Base-by-base conservation (phyloP, 2,329 filamentous ascomycete species). In the Boeremia lycopersici region DNA sequence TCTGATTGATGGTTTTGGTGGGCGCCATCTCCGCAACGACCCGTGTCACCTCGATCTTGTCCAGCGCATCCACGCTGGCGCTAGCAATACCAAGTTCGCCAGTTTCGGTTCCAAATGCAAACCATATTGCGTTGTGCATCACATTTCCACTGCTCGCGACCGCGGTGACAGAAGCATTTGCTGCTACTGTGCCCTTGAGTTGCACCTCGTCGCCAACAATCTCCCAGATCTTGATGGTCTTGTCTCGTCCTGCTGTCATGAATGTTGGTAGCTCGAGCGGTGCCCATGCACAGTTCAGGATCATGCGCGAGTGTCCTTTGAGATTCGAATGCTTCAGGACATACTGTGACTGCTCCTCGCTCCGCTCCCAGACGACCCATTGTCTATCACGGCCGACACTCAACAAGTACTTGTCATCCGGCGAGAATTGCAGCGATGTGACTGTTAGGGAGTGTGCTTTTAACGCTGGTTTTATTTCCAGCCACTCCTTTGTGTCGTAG, bases 301-400 rank as follows among this genome's bases (percentile, higher is more conserved):
- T 93, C 92, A 99, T 98, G 55, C 95, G 82, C 4, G 89, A 83
- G 74, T 99, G 95, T 0, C 90, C 93, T 76, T 96, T 97, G 1
- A 86, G 84, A 65, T 96, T 91, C 2, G 84, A 79, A 57, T 87
- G 79, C 34, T 84, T 73, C 3, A 88, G 78, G 23, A 73, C 76
- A 67, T 89, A 97, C 12, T 69, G 71, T 4, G 51, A 55, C 4
- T 53, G 25, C 23, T 73, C 65, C 6, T 63, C 67, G 30, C 76
- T 76, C 34, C 86, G 81, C 64, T 84, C 78, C 72, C 93, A 99
- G 1, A 98, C 79, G 0, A 87, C 88, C 92, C 93, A 99, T 74
- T 96, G 91, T 11, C 95, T 82, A 74, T 99, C 95, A 56, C 95
- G 82, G 2, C 95, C 93, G 1, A 97, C 93, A 59, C 91, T 97